Evolutionary conservation across 2,329 filamentous ascomycete species (phyloP).

Genomic region (Cladosporium velox): DNA sequence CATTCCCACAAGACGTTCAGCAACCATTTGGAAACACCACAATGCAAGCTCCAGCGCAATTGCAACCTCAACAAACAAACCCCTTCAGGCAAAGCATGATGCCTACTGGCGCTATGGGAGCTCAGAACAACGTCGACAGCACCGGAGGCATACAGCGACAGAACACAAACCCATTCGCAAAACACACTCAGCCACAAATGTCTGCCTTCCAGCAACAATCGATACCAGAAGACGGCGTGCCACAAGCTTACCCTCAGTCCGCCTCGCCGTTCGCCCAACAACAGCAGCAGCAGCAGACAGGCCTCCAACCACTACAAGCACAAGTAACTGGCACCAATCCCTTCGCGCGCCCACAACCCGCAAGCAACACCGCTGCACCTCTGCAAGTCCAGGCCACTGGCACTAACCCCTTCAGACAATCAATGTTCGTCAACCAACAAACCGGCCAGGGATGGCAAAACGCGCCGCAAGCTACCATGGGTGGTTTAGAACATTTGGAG

Average conservation of each 20-base stretch:
- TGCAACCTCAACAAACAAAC: constrained; percentile 70
- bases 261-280: constrained; percentile 14
- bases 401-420: constrained; percentile 94
- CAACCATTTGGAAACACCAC: constrained; percentile 29
- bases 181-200: constrained; percentile 39
- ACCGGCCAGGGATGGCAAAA: constrained; percentile 89
- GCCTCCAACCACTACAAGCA: constrained; percentile 48
- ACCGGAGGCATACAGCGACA: constrained; percentile 31
- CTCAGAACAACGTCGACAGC: constrained; percentile 21
- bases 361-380: constrained; percentile 41
- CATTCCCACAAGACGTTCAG: constrained; percentile 25
- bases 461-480: constrained; percentile 72
- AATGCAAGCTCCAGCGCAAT: constrained; percentile 41
- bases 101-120: constrained; percentile 34
- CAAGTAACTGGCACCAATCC: constrained; percentile 72
- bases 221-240: constrained; percentile 29
- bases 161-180: constrained; percentile 62
- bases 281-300: constrained; percentile 36
- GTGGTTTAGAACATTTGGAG: constrained; percentile 72
- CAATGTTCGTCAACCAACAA: constrained; percentile 82
- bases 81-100: constrained; percentile 94
- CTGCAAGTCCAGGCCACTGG: constrained; percentile 78
- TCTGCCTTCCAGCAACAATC: constrained; percentile 18
- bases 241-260: constrained; percentile 11
- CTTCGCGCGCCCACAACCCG: constrained; percentile 60